These are phyloP conservation scores for Beauveria asiatica DNA, from an alignment of 2,329 filamentous ascomycete species.

Conservation along the genomic window DNA sequence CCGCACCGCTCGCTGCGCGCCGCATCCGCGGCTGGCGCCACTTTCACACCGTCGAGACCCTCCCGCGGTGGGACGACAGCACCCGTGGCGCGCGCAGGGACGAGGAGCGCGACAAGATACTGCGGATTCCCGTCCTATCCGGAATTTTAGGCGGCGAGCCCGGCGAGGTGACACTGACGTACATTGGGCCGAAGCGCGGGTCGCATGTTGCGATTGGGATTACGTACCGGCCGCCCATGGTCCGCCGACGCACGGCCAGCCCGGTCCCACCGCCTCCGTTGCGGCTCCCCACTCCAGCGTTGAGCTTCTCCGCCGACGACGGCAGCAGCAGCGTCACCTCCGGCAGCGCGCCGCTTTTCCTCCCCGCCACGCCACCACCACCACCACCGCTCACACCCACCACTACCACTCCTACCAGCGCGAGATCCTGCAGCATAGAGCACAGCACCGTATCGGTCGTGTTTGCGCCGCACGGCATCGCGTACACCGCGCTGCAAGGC, in stretches of 20 bases:
- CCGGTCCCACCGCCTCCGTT: neutral
- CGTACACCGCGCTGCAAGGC: constrained; percentile 41
- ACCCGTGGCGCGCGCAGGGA: constrained; percentile 18
- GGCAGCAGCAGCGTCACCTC: neutral
- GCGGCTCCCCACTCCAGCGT: neutral
- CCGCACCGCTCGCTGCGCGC: constrained; percentile 55
- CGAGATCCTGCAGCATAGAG: neutral
- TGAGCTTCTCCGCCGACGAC: neutral
- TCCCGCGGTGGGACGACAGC: constrained; percentile 38
- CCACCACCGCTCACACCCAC: constrained; percentile 11
- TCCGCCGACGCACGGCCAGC: constrained; percentile 13
- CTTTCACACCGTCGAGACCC: constrained; percentile 44
- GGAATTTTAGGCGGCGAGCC: constrained; percentile 40
- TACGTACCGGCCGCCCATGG: constrained; percentile 55
- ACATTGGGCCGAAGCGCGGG: constrained; percentile 53
- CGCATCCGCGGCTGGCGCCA: constrained; percentile 60
- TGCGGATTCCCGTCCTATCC: constrained; percentile 45
- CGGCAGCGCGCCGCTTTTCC: constrained; percentile 11
- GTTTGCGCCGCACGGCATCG: constrained; percentile 57
- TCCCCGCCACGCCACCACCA: constrained; percentile 5
- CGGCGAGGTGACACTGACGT: constrained; percentile 65
- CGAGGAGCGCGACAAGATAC: constrained; percentile 16
- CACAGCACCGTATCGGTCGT: constrained; percentile 48
- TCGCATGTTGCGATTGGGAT: constrained; percentile 58
- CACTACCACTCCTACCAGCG: no score